Evolutionary conservation across 805 yeast species (phyloP).

Genomic region (Wickerhamiella cacticola): DNA sequence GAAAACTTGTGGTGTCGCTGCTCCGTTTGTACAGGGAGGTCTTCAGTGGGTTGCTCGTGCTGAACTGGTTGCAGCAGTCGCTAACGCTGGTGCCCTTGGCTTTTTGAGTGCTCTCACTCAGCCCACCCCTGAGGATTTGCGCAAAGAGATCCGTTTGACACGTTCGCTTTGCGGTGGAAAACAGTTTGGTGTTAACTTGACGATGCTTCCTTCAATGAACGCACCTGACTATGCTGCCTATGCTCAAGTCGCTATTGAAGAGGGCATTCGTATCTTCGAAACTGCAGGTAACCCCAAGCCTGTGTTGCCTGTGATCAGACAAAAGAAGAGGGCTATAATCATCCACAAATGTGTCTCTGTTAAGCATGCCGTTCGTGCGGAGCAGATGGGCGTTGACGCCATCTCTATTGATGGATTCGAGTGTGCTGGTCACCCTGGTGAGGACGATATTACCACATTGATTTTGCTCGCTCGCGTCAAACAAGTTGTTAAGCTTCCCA

Average conservation of each 20-base stretch:
- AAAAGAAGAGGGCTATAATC: slow-evolving; percentile 18
- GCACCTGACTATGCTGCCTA: slow-evolving; percentile 27
- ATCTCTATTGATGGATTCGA: slow-evolving; percentile 29
- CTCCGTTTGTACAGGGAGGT: slow-evolving; percentile 28
- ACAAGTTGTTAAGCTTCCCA: slow-evolving; percentile 26
- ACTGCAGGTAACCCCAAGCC: slow-evolving; percentile 29
- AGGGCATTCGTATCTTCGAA: slow-evolving; percentile 27
- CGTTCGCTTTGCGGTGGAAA: slow-evolving; percentile 20
- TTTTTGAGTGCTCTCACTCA: slow-evolving; percentile 25
- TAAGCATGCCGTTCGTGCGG: slow-evolving; percentile 27
- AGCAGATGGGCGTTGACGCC: slow-evolving; percentile 26
- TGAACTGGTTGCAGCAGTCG: slow-evolving; percentile 27
- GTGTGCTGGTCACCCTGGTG: slow-evolving; percentile 32
- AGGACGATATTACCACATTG: slow-evolving; percentile 25
- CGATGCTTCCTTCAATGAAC: slow-evolving; percentile 27
- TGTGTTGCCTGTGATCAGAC: slow-evolving; percentile 21
- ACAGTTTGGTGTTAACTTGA: slow-evolving; percentile 28
- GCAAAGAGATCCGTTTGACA: slow-evolving; percentile 23
- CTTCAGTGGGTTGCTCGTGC: slow-evolving; percentile 26
- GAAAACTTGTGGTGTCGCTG: slow-evolving; percentile 24
- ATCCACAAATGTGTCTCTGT: slow-evolving; percentile 28
- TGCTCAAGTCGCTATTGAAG: slow-evolving; percentile 27
- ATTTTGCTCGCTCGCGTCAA: slow-evolving; percentile 24
- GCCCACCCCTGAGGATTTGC: slow-evolving; percentile 25
- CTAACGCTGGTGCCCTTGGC: slow-evolving; percentile 28